Evolutionary conservation across 352 stramenopile genomes (phyloP), one percentile per base, ranked within the genome.

Genomic region (Plasmopara muralis): DNA sequence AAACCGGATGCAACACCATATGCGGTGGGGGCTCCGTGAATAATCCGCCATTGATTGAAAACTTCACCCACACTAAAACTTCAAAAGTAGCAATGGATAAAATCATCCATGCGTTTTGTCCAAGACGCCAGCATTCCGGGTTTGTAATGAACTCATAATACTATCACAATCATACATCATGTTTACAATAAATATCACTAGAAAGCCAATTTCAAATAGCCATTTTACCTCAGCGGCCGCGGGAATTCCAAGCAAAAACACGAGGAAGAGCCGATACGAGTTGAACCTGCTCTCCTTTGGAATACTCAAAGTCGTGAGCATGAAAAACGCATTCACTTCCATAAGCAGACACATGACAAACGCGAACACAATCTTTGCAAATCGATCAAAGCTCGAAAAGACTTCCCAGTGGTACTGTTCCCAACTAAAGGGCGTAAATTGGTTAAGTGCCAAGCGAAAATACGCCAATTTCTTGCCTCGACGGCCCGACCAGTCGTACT

Each of bases 291-390:
- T 90, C 51, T 92, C 82, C 54, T 94, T 92, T 8, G 84, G 84
- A 41, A 96, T 86, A 29, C 73, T 80, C 29, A 96, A 64, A 15
- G 87, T 90, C 43, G 85, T 93, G 29, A 96, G 70, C 52, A 97
- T 63, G 61, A 97, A 96, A 66, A 97, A 97, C 10, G 89, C 90
- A 66, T 97, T 97, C 25, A 97, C 66, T 65, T 97, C 90, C 2
- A 85, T 85, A 9, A 95, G 52, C 0, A 92, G 61, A 49, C 78
- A 89, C 56, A 96, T 64, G n/a, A 95, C 56, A 43, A 97, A 66
- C 0, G 86, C 75, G 41, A 96, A 85, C 15, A 97, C 50, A 39
- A 95, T 74, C 57, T 87, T 68, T 2, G 63, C 72, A 46, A 95
- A 95, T 25, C 85, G 81, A 67, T 92, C 87, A 59, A 95, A 96